Evolutionary conservation across 2,329 filamentous ascomycete genomes (phyloP), one percentile per base, ranked within the genome.

Genomic region (Alternaria brassicicola): DNA sequence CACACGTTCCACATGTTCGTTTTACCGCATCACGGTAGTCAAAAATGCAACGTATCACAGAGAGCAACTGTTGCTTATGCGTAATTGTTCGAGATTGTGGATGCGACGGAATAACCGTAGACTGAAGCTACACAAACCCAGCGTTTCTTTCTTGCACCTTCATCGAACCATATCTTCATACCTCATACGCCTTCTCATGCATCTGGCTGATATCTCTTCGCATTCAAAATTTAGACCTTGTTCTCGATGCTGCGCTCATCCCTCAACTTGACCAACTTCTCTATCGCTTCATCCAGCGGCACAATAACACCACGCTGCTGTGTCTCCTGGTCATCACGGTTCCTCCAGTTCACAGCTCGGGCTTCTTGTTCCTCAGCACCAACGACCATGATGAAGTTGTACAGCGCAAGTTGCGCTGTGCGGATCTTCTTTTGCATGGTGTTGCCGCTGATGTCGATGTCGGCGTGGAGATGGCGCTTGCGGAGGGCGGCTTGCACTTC

Each of bases 391-490:
- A 93, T 90, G 78, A 90, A 93, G 81, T 93, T 93, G 81, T 93
- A 94, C 78, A 93, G 89, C 51, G 88, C 84, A 69, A 94, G 78
- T 79, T 95, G 91, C 13, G 88, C 91, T 55, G 86, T 93, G 68
- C 91, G 88, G 67, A 95, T 92, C 86, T 95, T 95, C 86, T 95
- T 94, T 77, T 92, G 89, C 80, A 95, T 87, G 6, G 91, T 95
- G 79, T 94, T 92, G 70, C 89, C 87, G 66, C 85, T 85, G 50
- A 89, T 82, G 74, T 91, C 89, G 58, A 89, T 83, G 74, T 92
- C 89, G 73, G 87, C 86, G 71, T 89, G 90, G 77, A 94, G 86
- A 47, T 83, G 83, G 76, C 88, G 83, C 59, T 84, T 82, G 72
- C 88, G 86, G 80, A 93, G 89, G 61, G 88, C 81, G 59, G 79